Percentiles rank a stretch among this genome's conserved stretches.
Conservation (phyloP, 345 rosid species). For the Gossypium raimondii region DNA sequence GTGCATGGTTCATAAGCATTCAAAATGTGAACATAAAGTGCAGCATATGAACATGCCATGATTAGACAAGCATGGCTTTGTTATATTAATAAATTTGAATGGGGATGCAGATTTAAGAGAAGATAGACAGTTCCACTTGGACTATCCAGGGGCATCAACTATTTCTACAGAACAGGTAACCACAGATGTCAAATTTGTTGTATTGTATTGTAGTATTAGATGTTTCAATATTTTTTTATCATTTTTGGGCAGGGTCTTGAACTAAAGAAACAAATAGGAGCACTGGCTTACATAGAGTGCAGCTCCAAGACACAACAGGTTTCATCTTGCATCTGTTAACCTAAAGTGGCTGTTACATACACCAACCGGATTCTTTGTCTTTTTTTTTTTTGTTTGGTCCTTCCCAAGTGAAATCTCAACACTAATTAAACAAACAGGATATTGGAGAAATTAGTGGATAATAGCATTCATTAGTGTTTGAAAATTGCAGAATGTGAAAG, state of each 20-base stretch:
- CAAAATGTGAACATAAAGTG: too few species aligned
- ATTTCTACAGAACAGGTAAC: slow-evolving; percentile 68
- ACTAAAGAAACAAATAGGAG: slow-evolving; percentile 64
- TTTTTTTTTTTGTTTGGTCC: too few species aligned
- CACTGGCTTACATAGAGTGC: slow-evolving; percentile 73
- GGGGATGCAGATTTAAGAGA: slow-evolving; percentile 60
- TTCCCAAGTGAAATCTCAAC: background rate
- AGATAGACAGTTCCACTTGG: slow-evolving; percentile 52
- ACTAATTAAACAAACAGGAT: background rate
- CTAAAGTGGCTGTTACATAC: background rate
- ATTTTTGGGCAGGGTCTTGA: slow-evolving; percentile 52
- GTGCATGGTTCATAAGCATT: too few species aligned
- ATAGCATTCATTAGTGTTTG: background rate
- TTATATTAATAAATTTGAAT: slow-evolving; percentile 15
- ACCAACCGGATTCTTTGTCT: background rate
- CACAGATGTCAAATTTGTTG: background rate
- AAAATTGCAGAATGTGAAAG: slow-evolving; percentile 53
- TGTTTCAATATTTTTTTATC: background rate
- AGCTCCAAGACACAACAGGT: slow-evolving; percentile 85
- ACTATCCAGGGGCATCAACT: slow-evolving; percentile 67
- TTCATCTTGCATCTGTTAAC: slow-evolving; percentile 6
- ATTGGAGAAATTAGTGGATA: background rate
- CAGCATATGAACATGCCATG: background rate
- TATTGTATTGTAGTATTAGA: background rate
- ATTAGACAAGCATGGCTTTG: background rate